Conservation (phyloP, 495 filamentous ascomycete species). For the Hypoxylon cercidicola region DNA sequence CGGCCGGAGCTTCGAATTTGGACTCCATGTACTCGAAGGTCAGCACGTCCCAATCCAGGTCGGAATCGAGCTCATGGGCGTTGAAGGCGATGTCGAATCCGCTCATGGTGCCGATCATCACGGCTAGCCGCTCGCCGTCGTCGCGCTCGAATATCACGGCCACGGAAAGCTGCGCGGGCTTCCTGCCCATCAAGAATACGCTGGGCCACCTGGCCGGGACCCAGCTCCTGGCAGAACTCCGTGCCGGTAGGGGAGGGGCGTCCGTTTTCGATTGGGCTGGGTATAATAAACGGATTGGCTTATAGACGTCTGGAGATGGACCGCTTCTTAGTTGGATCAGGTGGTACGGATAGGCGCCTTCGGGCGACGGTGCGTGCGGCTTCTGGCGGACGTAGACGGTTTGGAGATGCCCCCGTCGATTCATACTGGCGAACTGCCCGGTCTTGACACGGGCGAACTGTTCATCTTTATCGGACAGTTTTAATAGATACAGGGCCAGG, state of each 20-base stretch:
- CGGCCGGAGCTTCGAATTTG: slow-evolving; percentile 1
- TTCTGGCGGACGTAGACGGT: slow-evolving; percentile 34
- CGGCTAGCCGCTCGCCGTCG: slow-evolving; percentile 1
- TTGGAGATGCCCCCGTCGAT: slow-evolving; percentile 14
- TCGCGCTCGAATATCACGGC: slow-evolving; percentile 5
- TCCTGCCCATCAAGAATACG: not conserved
- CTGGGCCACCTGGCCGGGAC: not conserved
- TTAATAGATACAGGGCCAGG: slow-evolving; percentile 28
- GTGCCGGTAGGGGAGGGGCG: not conserved
- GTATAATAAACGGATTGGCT: slow-evolving; percentile 1
- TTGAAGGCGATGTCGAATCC: slow-evolving; percentile 31
- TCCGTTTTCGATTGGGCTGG: not conserved
- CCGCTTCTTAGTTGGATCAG: slow-evolving; percentile 19
- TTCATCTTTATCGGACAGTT: slow-evolving; percentile 23
- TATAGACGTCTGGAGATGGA: slow-evolving; percentile 3
- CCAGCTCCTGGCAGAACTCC: not conserved
- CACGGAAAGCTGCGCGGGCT: slow-evolving; percentile 8
- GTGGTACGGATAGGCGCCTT: slow-evolving; percentile 26
- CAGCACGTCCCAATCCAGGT: not conserved
- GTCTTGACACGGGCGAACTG: slow-evolving; percentile 24
- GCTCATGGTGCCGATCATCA: slow-evolving; percentile 15
- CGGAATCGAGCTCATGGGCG: slow-evolving; percentile 28
- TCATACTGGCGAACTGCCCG: slow-evolving; percentile 26
- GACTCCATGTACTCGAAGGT: not conserved
- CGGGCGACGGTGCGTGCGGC: slow-evolving; percentile 1